Percentiles rank a stretch among this genome's conserved stretches.
Conservation (phyloP, 768 basidiomycete species). For the Cubamyces sp. region DNA sequence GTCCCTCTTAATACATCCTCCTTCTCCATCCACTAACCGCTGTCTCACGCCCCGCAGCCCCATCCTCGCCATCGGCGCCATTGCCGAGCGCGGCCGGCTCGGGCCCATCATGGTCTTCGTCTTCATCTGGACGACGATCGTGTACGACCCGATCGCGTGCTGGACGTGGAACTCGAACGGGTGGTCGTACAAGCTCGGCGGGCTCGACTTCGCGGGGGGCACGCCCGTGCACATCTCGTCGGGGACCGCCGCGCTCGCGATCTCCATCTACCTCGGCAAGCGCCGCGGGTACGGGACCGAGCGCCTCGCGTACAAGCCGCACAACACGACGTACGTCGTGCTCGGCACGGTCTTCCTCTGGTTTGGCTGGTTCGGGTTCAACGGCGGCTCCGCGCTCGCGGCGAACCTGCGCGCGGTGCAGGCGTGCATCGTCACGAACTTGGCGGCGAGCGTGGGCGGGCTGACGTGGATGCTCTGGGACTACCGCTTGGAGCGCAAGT, state of each 20-base stretch:
- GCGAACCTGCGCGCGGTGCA: conserved; percentile 87
- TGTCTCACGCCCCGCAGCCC: conserved; percentile 49
- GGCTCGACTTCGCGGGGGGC: conserved; percentile 93
- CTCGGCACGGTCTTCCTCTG: conserved; percentile 94
- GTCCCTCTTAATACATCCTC: conserved; percentile 30
- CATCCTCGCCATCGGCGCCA: conserved; percentile 88
- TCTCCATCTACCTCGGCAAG: conserved; percentile 89
- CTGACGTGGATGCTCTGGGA: conserved; percentile 96
- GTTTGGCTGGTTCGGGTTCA: conserved; percentile 97
- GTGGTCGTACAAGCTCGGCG: conserved; percentile 78
- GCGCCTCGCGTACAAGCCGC: conserved; percentile 89
- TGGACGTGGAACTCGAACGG: conserved; percentile 93
- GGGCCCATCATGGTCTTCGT: conserved; percentile 89
- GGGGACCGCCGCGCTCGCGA: conserved; percentile 88
- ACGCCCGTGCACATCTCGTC: conserved; percentile 97
- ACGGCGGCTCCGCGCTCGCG: conserved; percentile 88
- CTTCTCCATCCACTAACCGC: conserved; percentile 24
- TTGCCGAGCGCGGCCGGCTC: conserved; percentile 86
- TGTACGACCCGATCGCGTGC: conserved; percentile 93
- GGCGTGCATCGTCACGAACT: conserved; percentile 92
- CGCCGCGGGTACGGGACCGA: conserved; percentile 92
- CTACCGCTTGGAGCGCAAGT: conserved; percentile 90
- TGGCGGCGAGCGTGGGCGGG: conserved; percentile 88
- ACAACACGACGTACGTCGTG: conserved; percentile 91
- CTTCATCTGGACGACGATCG: conserved; percentile 83